phyloP scores from a whole-genome alignment of 1,284 basidiomycete species.

The Apiotrichum mycotoxinovorans region DNA sequence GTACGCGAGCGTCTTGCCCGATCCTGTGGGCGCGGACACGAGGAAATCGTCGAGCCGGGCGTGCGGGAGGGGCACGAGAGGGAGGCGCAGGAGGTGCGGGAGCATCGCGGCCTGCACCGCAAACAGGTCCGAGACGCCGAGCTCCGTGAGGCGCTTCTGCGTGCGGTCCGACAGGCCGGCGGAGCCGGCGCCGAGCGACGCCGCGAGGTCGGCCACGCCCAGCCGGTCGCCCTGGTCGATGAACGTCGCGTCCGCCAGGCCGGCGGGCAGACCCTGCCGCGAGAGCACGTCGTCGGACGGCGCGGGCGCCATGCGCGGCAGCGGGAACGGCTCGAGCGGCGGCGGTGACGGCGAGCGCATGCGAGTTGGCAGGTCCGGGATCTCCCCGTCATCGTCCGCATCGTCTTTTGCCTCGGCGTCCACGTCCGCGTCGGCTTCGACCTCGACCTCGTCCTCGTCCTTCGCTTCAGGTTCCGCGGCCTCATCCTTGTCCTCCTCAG shows the following conservation, averaged over 20 bases:
- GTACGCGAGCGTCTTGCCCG: constrained; percentile 94
- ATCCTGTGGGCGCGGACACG: constrained; percentile 96
- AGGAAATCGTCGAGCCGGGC: constrained; percentile 76
- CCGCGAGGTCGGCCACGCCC: constrained; percentile 53
- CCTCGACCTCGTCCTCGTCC: constrained; percentile 18
- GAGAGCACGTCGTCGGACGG: constrained; percentile 66
- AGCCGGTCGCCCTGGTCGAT: constrained; percentile 60
- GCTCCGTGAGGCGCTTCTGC: constrained; percentile 62
- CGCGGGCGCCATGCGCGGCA: constrained; percentile 64
- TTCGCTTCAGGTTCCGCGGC: constrained; percentile 23
- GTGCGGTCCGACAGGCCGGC: constrained; percentile 62
- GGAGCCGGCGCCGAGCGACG: constrained; percentile 38
- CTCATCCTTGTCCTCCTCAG: constrained; percentile 4
- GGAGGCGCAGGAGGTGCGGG: constrained; percentile 37
- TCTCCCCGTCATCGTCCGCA: constrained; percentile 14
- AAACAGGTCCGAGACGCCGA: constrained; percentile 77
- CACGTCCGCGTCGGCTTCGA: constrained; percentile 13
- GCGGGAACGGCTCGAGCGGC: constrained; percentile 59
- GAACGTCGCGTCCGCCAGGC: constrained; percentile 66
- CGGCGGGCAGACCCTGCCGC: constrained; percentile 71
- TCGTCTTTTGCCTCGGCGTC: constrained; percentile 17
- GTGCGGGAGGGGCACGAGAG: constrained; percentile 63
- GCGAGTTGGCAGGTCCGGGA: constrained; percentile 19
- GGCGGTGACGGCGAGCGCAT: constrained; percentile 26
- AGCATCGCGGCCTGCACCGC: constrained; percentile 55